Base-by-base conservation (phyloP, 306 rosid species). In the Quillaja saponaria region DNA sequence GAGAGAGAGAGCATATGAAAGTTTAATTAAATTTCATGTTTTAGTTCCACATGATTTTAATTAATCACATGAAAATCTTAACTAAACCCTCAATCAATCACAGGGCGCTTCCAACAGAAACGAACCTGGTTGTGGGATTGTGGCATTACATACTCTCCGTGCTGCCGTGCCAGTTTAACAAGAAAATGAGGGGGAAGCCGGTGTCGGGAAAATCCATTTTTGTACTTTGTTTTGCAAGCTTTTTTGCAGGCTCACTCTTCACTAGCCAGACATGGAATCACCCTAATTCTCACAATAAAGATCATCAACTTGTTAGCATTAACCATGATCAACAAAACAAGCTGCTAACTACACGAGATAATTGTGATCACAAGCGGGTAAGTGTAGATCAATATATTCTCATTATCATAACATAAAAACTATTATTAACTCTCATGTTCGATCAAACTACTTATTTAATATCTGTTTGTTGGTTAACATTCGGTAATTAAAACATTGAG, bases 181-280 rank as follows among this genome's bases (percentile, higher is more conserved):
- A 14, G 50, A 82, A 69, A 31, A 87, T 85, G 94, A 83, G 90
- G 46, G 87, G 83, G 16, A 88, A 88, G 14, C 52, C 71, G 8
- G 66, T 75, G 48, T 76, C 89, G 7, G 83, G 87, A 59, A 90
- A 73, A 58, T 62, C 85, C 68, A 64, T 84, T 39, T 16, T 82
- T 6, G 73, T 76, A 19, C 58, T 90, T 7, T 84, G 85, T 74
- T 31, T 82, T 49, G 84, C 80, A n/a, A 84, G 95, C 77, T 90
- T 90, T 69, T 67, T 90, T 46, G 87, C 78, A 1, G 96, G 96
- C 12, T 82, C 88, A 54, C 80, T 90, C 49, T 84, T 86, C 59
- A 84, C 84, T 28, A 75, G 80, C 54, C 89, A 83, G 17, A 74
- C 82, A 52, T 78, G 96, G 95, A 78, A 78, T 34, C 71, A 55